Evolutionary conservation across 371 early-diverging fungal genomes (phyloP), one percentile per base, ranked within the genome.

Genomic region (Vairimorpha necatrix): DNA sequence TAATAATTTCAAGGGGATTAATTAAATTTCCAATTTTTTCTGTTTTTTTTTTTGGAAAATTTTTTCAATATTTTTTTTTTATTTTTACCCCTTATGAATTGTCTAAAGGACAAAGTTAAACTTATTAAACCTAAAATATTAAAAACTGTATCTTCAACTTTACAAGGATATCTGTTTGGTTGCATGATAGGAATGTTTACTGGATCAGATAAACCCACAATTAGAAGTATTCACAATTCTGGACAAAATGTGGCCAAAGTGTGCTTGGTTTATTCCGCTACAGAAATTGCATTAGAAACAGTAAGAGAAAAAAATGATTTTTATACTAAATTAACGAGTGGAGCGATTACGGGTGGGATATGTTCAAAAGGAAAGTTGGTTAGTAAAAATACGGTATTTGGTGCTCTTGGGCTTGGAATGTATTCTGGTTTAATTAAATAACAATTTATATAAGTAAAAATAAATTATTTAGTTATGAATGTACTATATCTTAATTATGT

Each of bases 221-320:
- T 68, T 13, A 53, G 22, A 20, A 38, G 7, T n/a, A 66, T 78
- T 16, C 82, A 81, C 60, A 34, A 42, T 16, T 63, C 56, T 61
- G 82, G 82, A 39, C 77, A 81, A 72, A 70, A 58, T 26, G 72
- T 81, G 74, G 82, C 82, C 32, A 78, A 72, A 54, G 47, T 81
- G 26, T 58, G 67, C 48, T 56, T 50, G 34, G 38, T 77, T 16
- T 81, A 78, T 67, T 75, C 82, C 22, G 39, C 68, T 18, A 62
- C 78, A 11, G 82, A 81, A 38, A 50, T 72, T 22, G 67, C 39
- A 1, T 20, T 75, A n/a, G 66, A 76, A 53, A 46, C 34, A 2
- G 26, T 56, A 22, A 67, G 69, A 24, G 42, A 50, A 30, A 74
- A 63, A 28, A 39, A 80, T 16, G 72, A 75, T 32, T 18, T 50